These are phyloP conservation scores for Globisporangium orthogonon DNA, from an alignment of 352 stramenopile genomes.

Conservation along the genomic window DNA sequence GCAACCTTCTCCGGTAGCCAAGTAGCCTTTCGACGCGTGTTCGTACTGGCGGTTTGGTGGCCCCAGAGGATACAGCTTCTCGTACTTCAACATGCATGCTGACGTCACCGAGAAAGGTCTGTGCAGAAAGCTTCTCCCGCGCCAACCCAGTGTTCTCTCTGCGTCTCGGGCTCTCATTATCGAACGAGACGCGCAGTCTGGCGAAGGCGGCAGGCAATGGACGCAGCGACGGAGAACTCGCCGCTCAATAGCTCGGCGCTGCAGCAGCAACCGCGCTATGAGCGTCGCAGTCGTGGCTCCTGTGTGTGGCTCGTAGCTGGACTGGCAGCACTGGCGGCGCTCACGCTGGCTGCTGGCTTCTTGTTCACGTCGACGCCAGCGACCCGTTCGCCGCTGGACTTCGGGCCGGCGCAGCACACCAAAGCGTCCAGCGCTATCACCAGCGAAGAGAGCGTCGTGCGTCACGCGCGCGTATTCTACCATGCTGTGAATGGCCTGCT, in stretches of 20 bases:
- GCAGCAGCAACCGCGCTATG: background rate
- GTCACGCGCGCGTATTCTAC: conserved; percentile 9
- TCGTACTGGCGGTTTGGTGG: too few relatives aligned
- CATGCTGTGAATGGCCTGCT: background rate
- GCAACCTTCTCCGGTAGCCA: conserved; percentile 60
- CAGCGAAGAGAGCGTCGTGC: background rate
- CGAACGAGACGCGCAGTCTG: background rate
- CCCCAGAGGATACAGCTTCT: background rate
- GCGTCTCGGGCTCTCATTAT: background rate
- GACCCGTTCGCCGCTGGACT: background rate
- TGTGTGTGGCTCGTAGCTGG: background rate
- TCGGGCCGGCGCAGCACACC: background rate
- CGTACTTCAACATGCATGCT: background rate
- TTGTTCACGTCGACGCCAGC: background rate
- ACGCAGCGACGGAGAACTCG: background rate
- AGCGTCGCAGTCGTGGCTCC: background rate
- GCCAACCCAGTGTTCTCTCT: too few relatives aligned
- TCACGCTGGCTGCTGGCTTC: conserved; percentile 6
- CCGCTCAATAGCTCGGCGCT: background rate
- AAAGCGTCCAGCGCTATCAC: too few relatives aligned
- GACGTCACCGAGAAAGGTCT: background rate
- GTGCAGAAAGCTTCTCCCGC: too few relatives aligned
- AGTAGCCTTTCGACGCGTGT: background rate
- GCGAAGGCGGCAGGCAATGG: background rate
- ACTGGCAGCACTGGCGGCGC: conserved; percentile 1